These are phyloP conservation scores for Nakazawaea laoshanensis DNA, from an alignment of 805 yeast genomes.

Conservation along the genomic window DNA sequence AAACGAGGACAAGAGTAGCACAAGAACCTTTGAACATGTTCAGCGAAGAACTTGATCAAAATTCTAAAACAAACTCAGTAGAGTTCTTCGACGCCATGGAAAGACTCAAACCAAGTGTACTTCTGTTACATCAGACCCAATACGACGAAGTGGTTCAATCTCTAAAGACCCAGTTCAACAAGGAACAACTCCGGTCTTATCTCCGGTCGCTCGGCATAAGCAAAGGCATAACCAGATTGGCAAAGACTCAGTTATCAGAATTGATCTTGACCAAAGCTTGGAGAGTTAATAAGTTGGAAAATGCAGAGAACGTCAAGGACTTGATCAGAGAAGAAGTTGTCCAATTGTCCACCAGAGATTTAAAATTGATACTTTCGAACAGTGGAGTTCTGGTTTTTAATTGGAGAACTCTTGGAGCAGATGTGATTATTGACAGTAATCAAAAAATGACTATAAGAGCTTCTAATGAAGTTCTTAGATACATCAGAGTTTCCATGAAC, in stretches of 20 bases:
- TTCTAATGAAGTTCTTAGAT: constrained; percentile 17
- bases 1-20: no score
- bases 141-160: neutral
- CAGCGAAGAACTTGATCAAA: no score
- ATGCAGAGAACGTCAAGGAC: constrained; percentile 12
- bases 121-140: constrained; percentile 1
- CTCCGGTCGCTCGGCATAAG: neutral
- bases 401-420: constrained; percentile 28
- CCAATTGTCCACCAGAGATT: constrained; percentile 19
- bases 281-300: constrained; percentile 3
- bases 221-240: neutral
- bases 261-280: constrained; percentile 5
- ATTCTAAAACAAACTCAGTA: neutral
- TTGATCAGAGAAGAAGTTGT: constrained; percentile 16
- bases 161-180: constrained; percentile 4
- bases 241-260: constrained; percentile 3
- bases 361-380: constrained; percentile 23
- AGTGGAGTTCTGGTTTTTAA: constrained; percentile 22
- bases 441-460: constrained; percentile 21
- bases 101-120: neutral
- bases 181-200: constrained; percentile 2
- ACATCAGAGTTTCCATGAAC: constrained; percentile 25
- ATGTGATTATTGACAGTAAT: constrained; percentile 18
- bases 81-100: constrained; percentile 3
- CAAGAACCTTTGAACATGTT: no score